Evolutionary conservation across 352 stramenopile genomes (phyloP).

Genomic region (Pythium chondricola): DNA sequence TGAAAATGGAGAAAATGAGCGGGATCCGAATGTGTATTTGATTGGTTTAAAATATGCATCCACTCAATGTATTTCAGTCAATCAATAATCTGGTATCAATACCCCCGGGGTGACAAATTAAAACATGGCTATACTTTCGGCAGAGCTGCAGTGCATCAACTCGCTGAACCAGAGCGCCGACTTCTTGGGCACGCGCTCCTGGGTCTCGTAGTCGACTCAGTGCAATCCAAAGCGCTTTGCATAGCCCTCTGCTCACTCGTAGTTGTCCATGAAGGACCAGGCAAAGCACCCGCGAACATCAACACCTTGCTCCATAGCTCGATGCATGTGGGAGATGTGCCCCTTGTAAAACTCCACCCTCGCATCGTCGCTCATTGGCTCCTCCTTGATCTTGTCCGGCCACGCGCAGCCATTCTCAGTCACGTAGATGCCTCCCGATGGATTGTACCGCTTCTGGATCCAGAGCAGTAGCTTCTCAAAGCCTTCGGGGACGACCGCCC

Average conservation of each 20-base stretch:
- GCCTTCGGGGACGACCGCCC: conserved; percentile 71
- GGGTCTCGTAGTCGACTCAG: conserved; percentile 54
- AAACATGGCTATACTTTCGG: conserved; percentile 1
- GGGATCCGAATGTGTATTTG: conserved; percentile 6
- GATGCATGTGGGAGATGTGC: conserved; percentile 76
- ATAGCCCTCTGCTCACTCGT: conserved; percentile 87
- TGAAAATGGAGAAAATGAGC: background rate
- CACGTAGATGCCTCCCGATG: conserved; percentile 70
- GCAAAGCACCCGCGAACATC: conserved; percentile 85
- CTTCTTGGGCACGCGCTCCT: conserved; percentile 55
- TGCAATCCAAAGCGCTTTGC: conserved; percentile 48
- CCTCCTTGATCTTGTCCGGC: conserved; percentile 54
- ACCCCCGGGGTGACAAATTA: no score
- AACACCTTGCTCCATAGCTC: conserved; percentile 36
- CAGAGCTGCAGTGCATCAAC: conserved; percentile 36
- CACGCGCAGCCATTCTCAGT: conserved; percentile 91
- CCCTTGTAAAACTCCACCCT: conserved; percentile 77
- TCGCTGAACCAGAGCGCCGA: conserved; percentile 48
- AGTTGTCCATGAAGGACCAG: conserved; percentile 94
- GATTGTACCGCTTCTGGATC: conserved; percentile 83
- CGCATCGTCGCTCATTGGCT: conserved; percentile 66
- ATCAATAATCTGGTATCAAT: no score
- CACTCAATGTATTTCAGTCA: no score
- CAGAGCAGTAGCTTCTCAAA: conserved; percentile 85
- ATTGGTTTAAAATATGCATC: background rate